These are phyloP conservation scores for Warburgia ugandensis DNA, from an alignment of 164 flowering plant species.

Conservation along the genomic window DNA sequence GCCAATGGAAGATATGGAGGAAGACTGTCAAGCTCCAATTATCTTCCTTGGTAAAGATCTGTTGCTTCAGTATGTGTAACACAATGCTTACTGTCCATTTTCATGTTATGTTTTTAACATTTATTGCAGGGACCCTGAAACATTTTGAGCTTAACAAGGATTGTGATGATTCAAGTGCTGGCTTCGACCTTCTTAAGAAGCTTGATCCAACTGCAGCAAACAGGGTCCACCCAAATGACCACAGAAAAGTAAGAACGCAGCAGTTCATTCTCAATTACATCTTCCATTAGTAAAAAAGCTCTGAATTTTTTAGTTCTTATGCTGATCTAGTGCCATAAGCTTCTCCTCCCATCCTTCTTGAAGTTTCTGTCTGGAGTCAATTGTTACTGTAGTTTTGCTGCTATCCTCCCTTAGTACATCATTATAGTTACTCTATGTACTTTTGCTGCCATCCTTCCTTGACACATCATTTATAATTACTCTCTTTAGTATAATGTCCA, in stretches of 20 bases:
- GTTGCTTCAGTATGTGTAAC: not conserved
- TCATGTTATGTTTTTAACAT: not conserved
- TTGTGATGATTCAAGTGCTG: conserved; percentile 15
- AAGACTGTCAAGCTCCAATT: conserved; percentile 23
- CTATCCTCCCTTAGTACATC: no score
- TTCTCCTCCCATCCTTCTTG: no score
- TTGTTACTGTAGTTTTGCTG: no score
- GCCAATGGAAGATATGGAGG: conserved; percentile 35
- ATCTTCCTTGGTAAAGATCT: conserved; percentile 31
- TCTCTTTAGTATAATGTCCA: no score
- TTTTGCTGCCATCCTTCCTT: no score
- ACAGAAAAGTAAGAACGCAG: conserved; percentile 55
- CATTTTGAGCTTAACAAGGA: conserved; percentile 17
- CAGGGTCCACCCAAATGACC: conserved; percentile 90
- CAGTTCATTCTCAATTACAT: not conserved
- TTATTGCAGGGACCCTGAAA: conserved; percentile 25
- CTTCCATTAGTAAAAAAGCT: no score
- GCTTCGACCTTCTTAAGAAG: conserved; percentile 48
- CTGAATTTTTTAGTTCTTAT: no score
- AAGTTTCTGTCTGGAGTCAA: no score
- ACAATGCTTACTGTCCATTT: not conserved
- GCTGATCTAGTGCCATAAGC: no score
- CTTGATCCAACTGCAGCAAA: conserved; percentile 86
- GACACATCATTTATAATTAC: no score
- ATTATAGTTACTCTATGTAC: no score